phyloP scores from a whole-genome alignment of 2,329 filamentous ascomycete species.

The Aspergillus vadensis region DNA sequence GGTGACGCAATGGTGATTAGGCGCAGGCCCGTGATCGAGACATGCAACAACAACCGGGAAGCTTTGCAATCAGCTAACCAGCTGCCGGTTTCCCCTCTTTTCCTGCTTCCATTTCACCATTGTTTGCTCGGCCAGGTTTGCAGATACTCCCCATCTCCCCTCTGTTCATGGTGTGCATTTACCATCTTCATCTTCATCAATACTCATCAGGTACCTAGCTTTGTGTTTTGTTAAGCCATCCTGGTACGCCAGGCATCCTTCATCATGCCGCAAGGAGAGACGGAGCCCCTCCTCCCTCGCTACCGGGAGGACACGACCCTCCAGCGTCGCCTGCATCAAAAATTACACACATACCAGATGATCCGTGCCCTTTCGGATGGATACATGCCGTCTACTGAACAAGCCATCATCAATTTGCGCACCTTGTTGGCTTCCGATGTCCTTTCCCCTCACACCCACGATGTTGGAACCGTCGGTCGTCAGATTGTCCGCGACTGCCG shows the following conservation, averaged over 20 bases:
- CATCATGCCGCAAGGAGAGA: slow-evolving; percentile 58
- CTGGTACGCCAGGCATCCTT: slow-evolving; percentile 3
- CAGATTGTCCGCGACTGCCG: slow-evolving; percentile 71
- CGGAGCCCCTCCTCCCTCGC: slow-evolving; percentile 76
- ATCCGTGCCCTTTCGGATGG: slow-evolving; percentile 76
- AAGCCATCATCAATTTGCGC: slow-evolving; percentile 76
- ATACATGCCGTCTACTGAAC: slow-evolving; percentile 90
- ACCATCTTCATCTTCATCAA: neutral
- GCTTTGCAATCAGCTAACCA: slow-evolving; percentile 5
- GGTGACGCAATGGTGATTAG: slow-evolving; percentile 26
- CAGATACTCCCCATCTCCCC: neutral
- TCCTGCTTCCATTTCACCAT: neutral
- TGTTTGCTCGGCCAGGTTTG: neutral
- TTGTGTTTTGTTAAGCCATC: neutral
- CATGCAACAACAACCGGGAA: slow-evolving; percentile 7
- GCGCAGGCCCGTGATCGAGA: neutral
- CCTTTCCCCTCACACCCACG: slow-evolving; percentile 71
- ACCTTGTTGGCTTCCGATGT: slow-evolving; percentile 76
- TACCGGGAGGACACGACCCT: slow-evolving; percentile 73
- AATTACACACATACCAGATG: slow-evolving; percentile 94
- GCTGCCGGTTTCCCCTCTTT: slow-evolving; percentile 5
- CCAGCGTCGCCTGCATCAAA: slow-evolving; percentile 78
- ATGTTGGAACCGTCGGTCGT: slow-evolving; percentile 76
- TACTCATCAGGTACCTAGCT: neutral
- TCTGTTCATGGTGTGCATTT: neutral